Base-by-base conservation (phyloP, 148 eudicot species). In the Talinum fruticosum region DNA sequence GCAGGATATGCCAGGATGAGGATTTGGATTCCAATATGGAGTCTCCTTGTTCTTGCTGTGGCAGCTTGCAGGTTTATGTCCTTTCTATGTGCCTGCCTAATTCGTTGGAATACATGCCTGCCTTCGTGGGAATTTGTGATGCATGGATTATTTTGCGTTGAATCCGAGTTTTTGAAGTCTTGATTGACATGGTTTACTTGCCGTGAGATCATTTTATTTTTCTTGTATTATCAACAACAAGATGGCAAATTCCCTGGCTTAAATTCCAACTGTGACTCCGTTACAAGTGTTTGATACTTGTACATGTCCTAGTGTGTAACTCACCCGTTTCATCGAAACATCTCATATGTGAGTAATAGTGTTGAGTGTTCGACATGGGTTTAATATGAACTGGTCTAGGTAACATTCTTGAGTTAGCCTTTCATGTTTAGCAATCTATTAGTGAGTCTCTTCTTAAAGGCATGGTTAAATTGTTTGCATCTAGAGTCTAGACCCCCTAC, bases 1-100 rank as follows among this genome's bases (percentile, higher is more conserved):
- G 99, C 77, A 91, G 97, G 84, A 96, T 96, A 82, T 96, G 99
- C 70, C 99, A 91, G 70, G 99, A 91, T 78, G 99, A 96, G 77
- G 99, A 87, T 78, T 79, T 82, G 45, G 93, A 91, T 82, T 90
- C 89, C 5, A 88, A 87, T 36, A 90, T 96, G 98, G 98, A 96
- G 80, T 80, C 91, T 15, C 99, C 99, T 86, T 96, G 99, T 83
- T 90, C 92, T 74, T 96, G 99, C 79, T 83, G 87, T 86, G 99
- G 99, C 57, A 96, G 97, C 85, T 91, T 96, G 85, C 93, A 96
- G 99, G 84, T 82, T 74, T 45, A 51, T 72, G 47, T 72, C 28
- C 30, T 16, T 49, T 49, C 7, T 7, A 41, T 41, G 7, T 41
- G 47, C 47, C 0, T 41, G 47, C 47, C 12, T 41, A 41, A 8